Conservation (phyloP, 805 yeast species). For the Priceomyces medius region DNA sequence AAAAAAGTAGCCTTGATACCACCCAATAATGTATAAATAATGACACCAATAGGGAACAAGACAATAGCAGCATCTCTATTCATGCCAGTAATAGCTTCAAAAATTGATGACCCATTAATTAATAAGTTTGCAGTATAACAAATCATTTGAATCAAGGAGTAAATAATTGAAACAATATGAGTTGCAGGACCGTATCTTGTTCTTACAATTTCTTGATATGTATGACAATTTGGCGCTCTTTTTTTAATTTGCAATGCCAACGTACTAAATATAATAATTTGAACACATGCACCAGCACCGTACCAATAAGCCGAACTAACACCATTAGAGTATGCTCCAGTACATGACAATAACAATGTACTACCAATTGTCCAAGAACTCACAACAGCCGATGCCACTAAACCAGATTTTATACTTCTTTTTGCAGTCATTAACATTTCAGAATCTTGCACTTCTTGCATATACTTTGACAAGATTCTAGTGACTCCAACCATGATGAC, state of each 20-base stretch:
- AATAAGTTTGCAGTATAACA: conserved; percentile 20
- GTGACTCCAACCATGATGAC: conserved; percentile 36
- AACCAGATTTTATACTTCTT: conserved; percentile 42
- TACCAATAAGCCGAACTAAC: conserved; percentile 41
- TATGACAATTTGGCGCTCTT: conserved; percentile 7
- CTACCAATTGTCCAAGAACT: conserved; percentile 50
- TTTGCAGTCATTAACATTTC: conserved; percentile 45
- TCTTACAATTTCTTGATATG: conserved; percentile 1
- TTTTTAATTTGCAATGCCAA: conserved; percentile 20
- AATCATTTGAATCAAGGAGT: conserved; percentile 23
- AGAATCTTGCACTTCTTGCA: conserved; percentile 42
- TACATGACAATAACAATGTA: conserved; percentile 29
- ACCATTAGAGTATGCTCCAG: conserved; percentile 43
- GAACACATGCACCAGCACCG: conserved; percentile 29
- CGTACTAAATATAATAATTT: conserved; percentile 17
- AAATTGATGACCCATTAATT: conserved; percentile 56
- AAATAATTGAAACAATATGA: conserved; percentile 23
- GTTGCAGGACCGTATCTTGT: conserved; percentile 27
- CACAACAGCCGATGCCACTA: conserved; percentile 43
- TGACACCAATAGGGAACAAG: conserved; percentile 24
- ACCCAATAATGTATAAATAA: conserved; percentile 42
- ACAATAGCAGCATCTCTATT: conserved; percentile 39
- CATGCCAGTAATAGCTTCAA: conserved; percentile 71
- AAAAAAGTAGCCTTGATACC: conserved; percentile 64
- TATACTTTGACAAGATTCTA: conserved; percentile 30